Percentiles rank a stretch among this genome's conserved stretches.
phyloP scores from a whole-genome alignment of 2,329 filamentous ascomycete genomes.

The Helicocarpus griseus region DNA sequence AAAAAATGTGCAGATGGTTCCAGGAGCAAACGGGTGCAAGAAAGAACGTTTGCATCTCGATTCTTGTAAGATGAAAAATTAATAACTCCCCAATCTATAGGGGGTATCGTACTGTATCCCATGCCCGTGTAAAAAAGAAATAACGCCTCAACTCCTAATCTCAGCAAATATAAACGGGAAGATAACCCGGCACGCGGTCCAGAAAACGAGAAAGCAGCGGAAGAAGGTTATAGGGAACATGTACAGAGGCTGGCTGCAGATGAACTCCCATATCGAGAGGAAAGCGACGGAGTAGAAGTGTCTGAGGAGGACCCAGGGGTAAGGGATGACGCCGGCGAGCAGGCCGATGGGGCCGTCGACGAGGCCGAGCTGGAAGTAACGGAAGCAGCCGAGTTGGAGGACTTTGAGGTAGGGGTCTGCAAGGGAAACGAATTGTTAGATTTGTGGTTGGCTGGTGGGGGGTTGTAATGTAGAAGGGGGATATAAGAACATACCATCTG shows the following conservation, averaged over 20 bases:
- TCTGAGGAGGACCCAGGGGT: slow-evolving; percentile 68
- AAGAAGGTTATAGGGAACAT: slow-evolving; percentile 56
- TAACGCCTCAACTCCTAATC: slow-evolving; percentile 33
- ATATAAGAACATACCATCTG: slow-evolving; percentile 44
- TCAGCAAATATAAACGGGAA: slow-evolving; percentile 71
- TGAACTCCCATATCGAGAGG: slow-evolving; percentile 66
- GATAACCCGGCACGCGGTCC: slow-evolving; percentile 72
- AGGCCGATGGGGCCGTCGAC: slow-evolving; percentile 72
- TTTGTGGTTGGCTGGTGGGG: slow-evolving; percentile 4
- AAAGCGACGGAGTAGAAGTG: slow-evolving; percentile 96
- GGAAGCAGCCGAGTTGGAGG: slow-evolving; percentile 83
- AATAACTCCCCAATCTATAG: no score
- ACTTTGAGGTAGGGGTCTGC: slow-evolving; percentile 60
- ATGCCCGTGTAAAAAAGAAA: no score
- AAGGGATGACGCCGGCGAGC: slow-evolving; percentile 68
- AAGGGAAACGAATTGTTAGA: slow-evolving; percentile 1
- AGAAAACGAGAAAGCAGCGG: slow-evolving; percentile 61
- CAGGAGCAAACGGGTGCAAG: no score
- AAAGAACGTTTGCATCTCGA: no score
- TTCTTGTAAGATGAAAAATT: no score
- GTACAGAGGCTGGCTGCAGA: slow-evolving; percentile 40
- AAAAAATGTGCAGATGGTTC: no score
- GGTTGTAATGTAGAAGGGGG: neutral
- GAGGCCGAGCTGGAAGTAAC: slow-evolving; percentile 71
- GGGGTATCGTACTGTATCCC: no score